phyloP scores from a whole-genome alignment of 441 rosid genomes.

The Dalechampia spathulata region DNA sequence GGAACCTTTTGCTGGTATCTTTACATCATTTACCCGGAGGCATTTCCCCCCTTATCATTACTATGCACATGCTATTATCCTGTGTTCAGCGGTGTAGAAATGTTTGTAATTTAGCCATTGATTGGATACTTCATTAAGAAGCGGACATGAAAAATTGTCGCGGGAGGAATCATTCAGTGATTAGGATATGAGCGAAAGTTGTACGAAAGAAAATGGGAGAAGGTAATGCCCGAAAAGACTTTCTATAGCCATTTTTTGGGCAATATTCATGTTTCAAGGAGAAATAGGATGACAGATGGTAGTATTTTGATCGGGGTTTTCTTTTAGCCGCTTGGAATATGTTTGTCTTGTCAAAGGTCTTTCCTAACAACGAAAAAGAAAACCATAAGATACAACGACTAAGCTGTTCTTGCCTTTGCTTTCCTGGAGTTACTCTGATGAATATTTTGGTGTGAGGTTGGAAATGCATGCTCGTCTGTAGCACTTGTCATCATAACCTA shows the following conservation, averaged over 20 bases:
- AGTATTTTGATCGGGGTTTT: background rate
- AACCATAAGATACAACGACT: no score
- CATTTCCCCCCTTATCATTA: slow-evolving; percentile 4
- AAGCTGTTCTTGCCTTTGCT: no score
- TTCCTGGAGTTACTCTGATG: no score
- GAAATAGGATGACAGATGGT: background rate
- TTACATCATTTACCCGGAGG: slow-evolving; percentile 3
- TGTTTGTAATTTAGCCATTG: slow-evolving; percentile 7
- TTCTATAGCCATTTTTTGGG: background rate
- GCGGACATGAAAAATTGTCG: background rate
- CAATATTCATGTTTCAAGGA: background rate
- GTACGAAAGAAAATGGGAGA: background rate
- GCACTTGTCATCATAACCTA: no score
- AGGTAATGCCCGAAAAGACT: background rate
- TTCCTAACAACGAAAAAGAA: no score
- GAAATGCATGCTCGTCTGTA: no score
- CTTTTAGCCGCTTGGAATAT: background rate
- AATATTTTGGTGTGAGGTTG: no score
- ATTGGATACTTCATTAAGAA: background rate
- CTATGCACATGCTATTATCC: background rate
- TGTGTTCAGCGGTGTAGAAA: background rate
- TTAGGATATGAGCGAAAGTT: background rate
- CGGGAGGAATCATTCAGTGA: no score
- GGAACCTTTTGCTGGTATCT: slow-evolving; percentile 1
- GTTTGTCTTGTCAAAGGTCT: no score